Evolutionary conservation across 768 basidiomycete genomes (phyloP), one percentile per base, ranked within the genome.

Genomic region (Leucocoprinus leucothites): DNA sequence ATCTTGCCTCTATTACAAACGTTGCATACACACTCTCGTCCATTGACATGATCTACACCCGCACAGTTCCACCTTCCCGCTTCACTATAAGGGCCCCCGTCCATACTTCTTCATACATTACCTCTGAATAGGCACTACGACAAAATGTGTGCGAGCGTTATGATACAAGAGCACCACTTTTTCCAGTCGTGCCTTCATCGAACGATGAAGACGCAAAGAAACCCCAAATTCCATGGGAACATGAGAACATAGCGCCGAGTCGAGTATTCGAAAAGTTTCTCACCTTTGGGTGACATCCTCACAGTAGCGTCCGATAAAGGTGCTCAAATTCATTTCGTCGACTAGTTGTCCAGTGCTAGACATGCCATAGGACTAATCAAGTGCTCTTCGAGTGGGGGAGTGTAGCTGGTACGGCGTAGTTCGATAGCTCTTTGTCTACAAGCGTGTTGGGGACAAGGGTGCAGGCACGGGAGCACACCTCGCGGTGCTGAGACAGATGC

Each of bases 61-160:
- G n/a, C n/a, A n/a, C n/a, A n/a, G n/a, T 98, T 96, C 78, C 95
- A 98, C 61, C 97, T 97, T 0, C 9, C 85, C 84, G 31, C 74
- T 56, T 82, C 98, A 50, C 80, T 98, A 57, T 88, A 74, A 67
- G 96, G 95, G 0, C n/a, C 83, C 85, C 9, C 84, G 95, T 4
- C 97, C 96, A 0, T 98, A 86, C 73, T 97, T n/a, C n/a, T n/a
- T 87, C 69, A 89, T 89, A 1, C 94, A 94, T 69, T 95, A 97
- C 67, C 82, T 97, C n/a, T 86, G 91, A 69, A 82, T 84, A 0
- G 90, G 89, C 7, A 65, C 8, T n/a, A 81, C 86, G 46, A 70
- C 72, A 14, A 69, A 72, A 21, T 76, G 79, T 45, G 69, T 74
- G 1, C 74, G 78, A 8, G 78, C 91, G 2, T 73, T 95, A 2